These are phyloP conservation scores for Leucaena leucocephala DNA, from an alignment of 306 rosid genomes.

Conservation along the genomic window DNA sequence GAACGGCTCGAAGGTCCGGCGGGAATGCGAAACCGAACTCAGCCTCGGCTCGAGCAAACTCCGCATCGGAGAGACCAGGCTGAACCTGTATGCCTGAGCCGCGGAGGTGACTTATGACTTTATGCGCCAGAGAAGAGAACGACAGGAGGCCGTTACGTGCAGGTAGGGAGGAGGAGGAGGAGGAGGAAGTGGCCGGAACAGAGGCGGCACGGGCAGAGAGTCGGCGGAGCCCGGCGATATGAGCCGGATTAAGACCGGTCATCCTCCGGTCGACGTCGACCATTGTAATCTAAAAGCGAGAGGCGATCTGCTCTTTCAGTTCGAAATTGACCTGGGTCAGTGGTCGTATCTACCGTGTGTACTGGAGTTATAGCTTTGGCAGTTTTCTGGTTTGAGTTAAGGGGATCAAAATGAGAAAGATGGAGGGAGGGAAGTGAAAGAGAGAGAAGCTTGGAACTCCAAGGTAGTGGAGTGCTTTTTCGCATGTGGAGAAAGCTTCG, in stretches of 20 bases:
- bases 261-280: conserved; percentile 93
- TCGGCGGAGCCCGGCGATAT: conserved; percentile 83
- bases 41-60: conserved; percentile 81
- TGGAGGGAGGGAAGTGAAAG: background rate
- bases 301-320: background rate
- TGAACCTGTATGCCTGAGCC: conserved; percentile 64
- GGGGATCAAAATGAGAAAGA: background rate
- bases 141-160: conserved; percentile 65
- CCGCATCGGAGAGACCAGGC: conserved; percentile 71
- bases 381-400: background rate
- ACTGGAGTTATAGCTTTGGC: background rate
- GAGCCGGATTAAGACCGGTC: conserved; percentile 87
- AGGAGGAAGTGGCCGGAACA: conserved; percentile 36
- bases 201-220: conserved; percentile 92
- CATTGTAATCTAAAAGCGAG: conserved; percentile 43
- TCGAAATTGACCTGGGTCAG: background rate
- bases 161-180: conserved; percentile 56
- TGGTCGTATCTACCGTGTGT: background rate
- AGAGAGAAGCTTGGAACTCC: background rate
- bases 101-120: conserved; percentile 61
- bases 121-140: conserved; percentile 65
- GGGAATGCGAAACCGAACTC: conserved; percentile 83
- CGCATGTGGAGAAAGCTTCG: conserved; percentile 10
- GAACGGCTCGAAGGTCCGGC: conserved; percentile 78
- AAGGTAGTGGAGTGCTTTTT: conserved; percentile 24